Base-by-base conservation (phyloP, 306 rosid genomes). In the Boehmeria nivea region DNA sequence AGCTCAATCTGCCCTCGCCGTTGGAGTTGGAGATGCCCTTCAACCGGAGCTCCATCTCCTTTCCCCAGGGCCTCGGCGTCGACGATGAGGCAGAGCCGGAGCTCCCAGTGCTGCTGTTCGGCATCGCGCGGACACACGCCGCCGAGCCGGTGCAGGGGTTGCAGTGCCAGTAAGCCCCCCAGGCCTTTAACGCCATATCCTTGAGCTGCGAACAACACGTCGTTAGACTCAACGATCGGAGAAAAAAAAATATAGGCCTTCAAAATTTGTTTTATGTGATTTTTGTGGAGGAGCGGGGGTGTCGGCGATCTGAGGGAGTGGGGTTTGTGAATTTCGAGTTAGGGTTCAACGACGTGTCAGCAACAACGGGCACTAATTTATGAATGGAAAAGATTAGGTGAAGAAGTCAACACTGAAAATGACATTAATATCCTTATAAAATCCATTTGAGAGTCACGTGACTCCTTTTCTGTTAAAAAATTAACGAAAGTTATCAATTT, bases 161-260 rank as follows among this genome's bases (percentile, higher is more conserved):
- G 77, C 94, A 88, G 55, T 81, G 82, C 80, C 83, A 66, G 74
- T 88, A 88, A 28, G 86, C 85, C 6, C 96, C 96, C 14, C 94
- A 85, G 6, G 94, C 96, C 75, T 88, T 88, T 76, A 88, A 66
- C 61, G 96, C 96, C 94, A 88, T 88, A 61, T 88, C 94, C 78
- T 77, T 85, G 26, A 88, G 73, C 96, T 88, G 56, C 28, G 70
- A 66, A 6, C 20, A 27, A 59, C 36, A 4, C 36, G 36, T 31
- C 36, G 36, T 31, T 31, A 31, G 36, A 31, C 8, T 4, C 36
- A 4, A 4, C 36, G 36, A 40, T 4, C 45, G 17, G 38, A 33
- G 53, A 46, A 3, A 3, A 24, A 21, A 50, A 12, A 14, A 43
- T n/a, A n/a, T n/a, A n/a, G n/a, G n/a, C n/a, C n/a, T n/a, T n/a